Evolutionary conservation across 306 rosid species (phyloP).

Genomic region (Astragalus glycyphyllos): DNA sequence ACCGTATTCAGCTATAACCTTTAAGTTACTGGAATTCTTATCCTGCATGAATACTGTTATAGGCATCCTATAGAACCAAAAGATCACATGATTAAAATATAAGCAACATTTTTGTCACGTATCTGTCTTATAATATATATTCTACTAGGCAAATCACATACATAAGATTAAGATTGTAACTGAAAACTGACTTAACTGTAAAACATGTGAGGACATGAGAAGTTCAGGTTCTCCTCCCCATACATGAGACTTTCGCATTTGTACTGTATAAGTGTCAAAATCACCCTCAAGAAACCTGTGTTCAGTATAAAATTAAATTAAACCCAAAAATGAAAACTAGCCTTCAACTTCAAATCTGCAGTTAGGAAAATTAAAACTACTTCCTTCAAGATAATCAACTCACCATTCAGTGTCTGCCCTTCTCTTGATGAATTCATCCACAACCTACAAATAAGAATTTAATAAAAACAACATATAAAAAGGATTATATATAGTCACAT

Average conservation of each 20-base stretch:
- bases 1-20: constrained; percentile 82
- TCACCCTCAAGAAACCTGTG: constrained; percentile 87
- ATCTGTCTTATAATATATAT: neutral
- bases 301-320: neutral
- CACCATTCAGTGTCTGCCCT: constrained; percentile 51
- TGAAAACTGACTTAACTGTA: constrained; percentile 55
- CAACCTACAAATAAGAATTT: constrained; percentile 58
- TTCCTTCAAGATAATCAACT: constrained; percentile 26
- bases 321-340: neutral
- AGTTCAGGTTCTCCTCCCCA: constrained; percentile 98
- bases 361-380: neutral
- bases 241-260: constrained; percentile 70
- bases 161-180: neutral
- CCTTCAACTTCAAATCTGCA: neutral
- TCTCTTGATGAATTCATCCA: constrained; percentile 80
- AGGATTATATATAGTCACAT: neutral
- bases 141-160: neutral
- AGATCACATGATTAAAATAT: constrained; percentile 24
- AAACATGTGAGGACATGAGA: constrained; percentile 83
- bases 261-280: constrained; percentile 68
- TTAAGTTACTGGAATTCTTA: constrained; percentile 51
- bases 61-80: constrained; percentile 76
- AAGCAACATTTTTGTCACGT: neutral
- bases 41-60: constrained; percentile 75
- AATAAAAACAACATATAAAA: neutral